Evolutionary conservation across 768 basidiomycete genomes (phyloP).

Genomic region (Rhizopogon salebrosus): DNA sequence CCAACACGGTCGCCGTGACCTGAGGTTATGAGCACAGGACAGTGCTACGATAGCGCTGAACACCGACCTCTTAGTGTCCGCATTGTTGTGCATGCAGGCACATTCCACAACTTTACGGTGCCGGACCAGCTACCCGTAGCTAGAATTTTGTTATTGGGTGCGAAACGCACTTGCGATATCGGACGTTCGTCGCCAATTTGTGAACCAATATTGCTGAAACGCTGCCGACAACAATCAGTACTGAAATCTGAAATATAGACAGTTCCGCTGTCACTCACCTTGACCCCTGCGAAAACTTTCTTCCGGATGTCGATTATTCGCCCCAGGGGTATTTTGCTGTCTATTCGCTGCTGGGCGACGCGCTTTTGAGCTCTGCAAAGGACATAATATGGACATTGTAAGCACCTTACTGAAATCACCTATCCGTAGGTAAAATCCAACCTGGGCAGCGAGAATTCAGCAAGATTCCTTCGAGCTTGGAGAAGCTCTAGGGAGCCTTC

Average conservation of each 20-base stretch:
- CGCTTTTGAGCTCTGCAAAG: slow-evolving; percentile 89
- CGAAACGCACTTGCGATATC: slow-evolving; percentile 89
- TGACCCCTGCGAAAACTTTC: slow-evolving; percentile 83
- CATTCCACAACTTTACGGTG: slow-evolving; percentile 90
- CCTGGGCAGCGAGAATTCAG: slow-evolving; percentile 94
- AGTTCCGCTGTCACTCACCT: slow-evolving; percentile 45
- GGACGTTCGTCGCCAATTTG: slow-evolving; percentile 98
- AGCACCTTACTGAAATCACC: slow-evolving; percentile 67
- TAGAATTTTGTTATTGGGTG: slow-evolving; percentile 83
- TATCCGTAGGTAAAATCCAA: slow-evolving; percentile 63
- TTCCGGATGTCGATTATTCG: slow-evolving; percentile 91
- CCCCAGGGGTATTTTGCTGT: slow-evolving; percentile 81
- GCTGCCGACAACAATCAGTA: slow-evolving; percentile 38
- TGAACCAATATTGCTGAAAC: slow-evolving; percentile 88
- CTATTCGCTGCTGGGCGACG: slow-evolving; percentile 86
- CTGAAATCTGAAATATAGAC: background rate
- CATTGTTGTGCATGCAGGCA: slow-evolving; percentile 82
- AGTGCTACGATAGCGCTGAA: background rate
- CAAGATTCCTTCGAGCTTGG: slow-evolving; percentile 78
- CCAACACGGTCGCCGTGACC: slow-evolving; percentile 90
- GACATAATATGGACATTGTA: slow-evolving; percentile 46
- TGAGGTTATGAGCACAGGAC: slow-evolving; percentile 23
- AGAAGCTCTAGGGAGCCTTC: slow-evolving; percentile 85
- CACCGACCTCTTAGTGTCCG: slow-evolving; percentile 65
- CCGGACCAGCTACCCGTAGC: slow-evolving; percentile 98